Conservation (phyloP, 495 filamentous ascomycete species). For the Lasiosphaeris hirsuta region DNA sequence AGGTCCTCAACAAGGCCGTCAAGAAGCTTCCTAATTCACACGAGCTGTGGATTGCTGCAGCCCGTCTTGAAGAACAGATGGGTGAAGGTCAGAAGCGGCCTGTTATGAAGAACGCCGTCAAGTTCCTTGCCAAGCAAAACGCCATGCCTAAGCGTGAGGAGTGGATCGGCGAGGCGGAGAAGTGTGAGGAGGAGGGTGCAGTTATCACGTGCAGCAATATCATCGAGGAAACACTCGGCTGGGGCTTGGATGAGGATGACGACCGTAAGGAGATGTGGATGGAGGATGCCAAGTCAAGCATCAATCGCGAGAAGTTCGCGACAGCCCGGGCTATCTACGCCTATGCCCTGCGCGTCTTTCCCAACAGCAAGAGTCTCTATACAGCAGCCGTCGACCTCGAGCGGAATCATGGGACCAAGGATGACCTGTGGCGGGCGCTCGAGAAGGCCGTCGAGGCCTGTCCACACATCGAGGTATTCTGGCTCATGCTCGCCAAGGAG, state of each 20-base stretch:
- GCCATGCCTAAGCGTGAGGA: slow-evolving; percentile 97
- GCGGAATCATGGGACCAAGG: slow-evolving; percentile 81
- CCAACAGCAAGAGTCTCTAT: slow-evolving; percentile 79
- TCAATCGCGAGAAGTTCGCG: slow-evolving; percentile 73
- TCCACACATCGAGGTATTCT: slow-evolving; percentile 83
- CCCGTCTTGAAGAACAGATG: slow-evolving; percentile 87
- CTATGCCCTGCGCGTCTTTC: slow-evolving; percentile 84
- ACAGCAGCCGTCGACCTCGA: slow-evolving; percentile 87
- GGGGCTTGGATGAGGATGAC: slow-evolving; percentile 92
- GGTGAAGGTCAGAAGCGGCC: slow-evolving; percentile 67
- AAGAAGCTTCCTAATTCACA: slow-evolving; percentile 88
- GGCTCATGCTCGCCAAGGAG: slow-evolving; percentile 93
- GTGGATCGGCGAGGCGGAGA: slow-evolving; percentile 93
- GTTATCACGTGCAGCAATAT: slow-evolving; percentile 82
- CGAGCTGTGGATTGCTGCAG: slow-evolving; percentile 95
- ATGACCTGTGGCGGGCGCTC: slow-evolving; percentile 76
- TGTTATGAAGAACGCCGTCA: slow-evolving; percentile 91
- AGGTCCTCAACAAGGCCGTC: slow-evolving; percentile 90
- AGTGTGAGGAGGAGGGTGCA: slow-evolving; percentile 89
- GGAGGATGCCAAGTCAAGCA: slow-evolving; percentile 81
- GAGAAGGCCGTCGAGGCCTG: slow-evolving; percentile 94
- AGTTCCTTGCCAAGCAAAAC: slow-evolving; percentile 83
- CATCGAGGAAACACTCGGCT: slow-evolving; percentile 89
- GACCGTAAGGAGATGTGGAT: slow-evolving; percentile 93
- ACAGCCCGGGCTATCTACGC: slow-evolving; percentile 91